Percentiles rank a stretch among this genome's conserved stretches.
phyloP scores from a whole-genome alignment of 345 rosid genomes.

The Bretschneidera sinensis region DNA sequence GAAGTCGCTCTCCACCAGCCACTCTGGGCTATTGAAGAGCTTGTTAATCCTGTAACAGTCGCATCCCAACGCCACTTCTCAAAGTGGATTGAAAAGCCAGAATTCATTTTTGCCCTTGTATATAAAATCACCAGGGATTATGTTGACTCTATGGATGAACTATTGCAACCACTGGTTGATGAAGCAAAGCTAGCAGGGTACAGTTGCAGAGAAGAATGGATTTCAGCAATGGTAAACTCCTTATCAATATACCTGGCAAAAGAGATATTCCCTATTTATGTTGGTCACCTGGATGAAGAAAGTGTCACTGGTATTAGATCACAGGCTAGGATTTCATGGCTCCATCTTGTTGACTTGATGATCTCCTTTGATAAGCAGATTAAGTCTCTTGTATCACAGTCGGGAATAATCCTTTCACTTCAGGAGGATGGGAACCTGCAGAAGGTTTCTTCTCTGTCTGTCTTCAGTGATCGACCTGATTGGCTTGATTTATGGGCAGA shows the following conservation, averaged over 20 bases:
- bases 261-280: constrained; percentile 67
- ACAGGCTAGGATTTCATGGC: constrained; percentile 73
- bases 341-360: constrained; percentile 88
- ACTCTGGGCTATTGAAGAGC: constrained; percentile 97
- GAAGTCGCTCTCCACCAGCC: constrained; percentile 73
- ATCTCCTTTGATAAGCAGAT: constrained; percentile 75
- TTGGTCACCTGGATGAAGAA: constrained; percentile 54
- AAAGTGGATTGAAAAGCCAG: constrained; percentile 76
- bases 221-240: constrained; percentile 86
- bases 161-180: constrained; percentile 92
- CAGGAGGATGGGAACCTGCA: constrained; percentile 60
- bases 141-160: constrained; percentile 84
- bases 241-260: constrained; percentile 66
- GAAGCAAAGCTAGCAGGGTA: constrained; percentile 81
- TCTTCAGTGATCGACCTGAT: constrained; percentile 86
- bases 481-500: constrained; percentile 94
- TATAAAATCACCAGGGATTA: constrained; percentile 83
- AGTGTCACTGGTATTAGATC: constrained; percentile 30
- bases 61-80: constrained; percentile 71
- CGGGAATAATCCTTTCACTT: constrained; percentile 68
- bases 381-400: constrained; percentile 65
- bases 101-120: constrained; percentile 81
- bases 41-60: constrained; percentile 76
- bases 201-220: constrained; percentile 97
- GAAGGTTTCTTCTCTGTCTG: constrained; percentile 72